A percentile compares a stretch with the other conserved stretches of the same genome.
Evolutionary conservation across 2,329 filamentous ascomycete species (phyloP).

Genomic region (Fusarium sulawesiense): DNA sequence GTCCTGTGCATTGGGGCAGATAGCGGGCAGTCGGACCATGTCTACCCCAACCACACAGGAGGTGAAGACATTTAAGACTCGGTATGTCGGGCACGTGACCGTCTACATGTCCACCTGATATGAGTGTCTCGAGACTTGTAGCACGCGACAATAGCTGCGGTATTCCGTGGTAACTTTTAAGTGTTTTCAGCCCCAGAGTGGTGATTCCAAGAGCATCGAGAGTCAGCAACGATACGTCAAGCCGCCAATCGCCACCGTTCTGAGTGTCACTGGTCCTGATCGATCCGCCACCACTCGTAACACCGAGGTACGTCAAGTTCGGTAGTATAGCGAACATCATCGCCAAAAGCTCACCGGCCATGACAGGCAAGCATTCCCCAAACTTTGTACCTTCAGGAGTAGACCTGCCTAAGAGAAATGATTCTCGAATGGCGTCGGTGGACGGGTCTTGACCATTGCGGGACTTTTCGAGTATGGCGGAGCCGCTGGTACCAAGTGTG

Average conservation of each 20-base stretch:
- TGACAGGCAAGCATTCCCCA: neutral
- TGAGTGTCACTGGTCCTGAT: too few species aligned
- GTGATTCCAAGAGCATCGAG: neutral
- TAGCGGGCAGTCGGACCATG: too few species aligned
- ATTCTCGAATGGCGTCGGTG: neutral
- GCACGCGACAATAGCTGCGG: neutral
- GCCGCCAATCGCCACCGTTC: neutral
- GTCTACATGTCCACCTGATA: accelerated
- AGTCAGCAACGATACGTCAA: neutral
- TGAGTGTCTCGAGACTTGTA: neutral
- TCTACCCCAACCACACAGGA: neutral
- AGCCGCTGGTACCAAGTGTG: neutral
- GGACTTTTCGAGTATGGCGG: neutral
- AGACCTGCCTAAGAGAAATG: neutral
- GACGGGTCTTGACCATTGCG: accelerated
- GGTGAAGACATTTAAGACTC: neutral
- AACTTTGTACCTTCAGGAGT: accelerated
- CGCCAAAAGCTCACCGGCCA: neutral
- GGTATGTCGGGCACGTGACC: neutral
- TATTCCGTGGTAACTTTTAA: neutral
- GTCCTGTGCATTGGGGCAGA: neutral
- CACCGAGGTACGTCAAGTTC: too few species aligned
- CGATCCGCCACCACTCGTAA: too few species aligned
- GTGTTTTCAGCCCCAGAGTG: neutral
- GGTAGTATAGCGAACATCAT: neutral